These are phyloP conservation scores for Phialophora verrucosa DNA, from an alignment of 2,329 filamentous ascomycete genomes.

Conservation along the genomic window DNA sequence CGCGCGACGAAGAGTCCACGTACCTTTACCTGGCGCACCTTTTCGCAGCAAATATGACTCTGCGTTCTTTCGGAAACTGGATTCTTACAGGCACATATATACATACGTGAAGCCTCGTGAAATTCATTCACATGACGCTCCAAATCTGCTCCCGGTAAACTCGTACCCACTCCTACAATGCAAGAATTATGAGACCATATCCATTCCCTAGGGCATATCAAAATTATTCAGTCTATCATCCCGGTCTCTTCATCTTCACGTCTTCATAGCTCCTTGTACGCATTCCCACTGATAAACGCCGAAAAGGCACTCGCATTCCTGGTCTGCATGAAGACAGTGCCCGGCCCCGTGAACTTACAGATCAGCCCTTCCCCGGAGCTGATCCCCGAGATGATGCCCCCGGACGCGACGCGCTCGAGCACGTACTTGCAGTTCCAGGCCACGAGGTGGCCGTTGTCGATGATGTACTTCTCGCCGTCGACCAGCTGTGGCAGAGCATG, in stretches of 20 bases:
- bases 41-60: neutral
- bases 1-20: neutral
- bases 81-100: neutral
- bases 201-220: neutral
- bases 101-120: neutral
- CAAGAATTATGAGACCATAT: neutral
- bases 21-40: neutral
- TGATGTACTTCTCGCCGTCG: slow-evolving; percentile 81
- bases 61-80: neutral
- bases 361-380: slow-evolving; percentile 85
- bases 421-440: slow-evolving; percentile 97
- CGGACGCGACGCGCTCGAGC: slow-evolving; percentile 86
- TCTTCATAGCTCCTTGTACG: slow-evolving; percentile 23
- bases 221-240: neutral
- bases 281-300: slow-evolving; percentile 44
- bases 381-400: slow-evolving; percentile 88
- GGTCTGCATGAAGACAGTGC: slow-evolving; percentile 91
- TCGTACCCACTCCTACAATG: neutral
- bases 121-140: neutral
- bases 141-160: neutral
- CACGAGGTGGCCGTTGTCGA: slow-evolving; percentile 91
- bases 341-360: slow-evolving; percentile 90
- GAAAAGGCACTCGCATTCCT: slow-evolving; percentile 74
- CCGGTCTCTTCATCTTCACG: neutral
- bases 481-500: slow-evolving; percentile 43